Percentiles rank a stretch among this genome's conserved stretches.
Evolutionary conservation across 805 yeast genomes (phyloP).

Genomic region (baker's yeast (Saccharomyces cerevisiae)): DNA sequence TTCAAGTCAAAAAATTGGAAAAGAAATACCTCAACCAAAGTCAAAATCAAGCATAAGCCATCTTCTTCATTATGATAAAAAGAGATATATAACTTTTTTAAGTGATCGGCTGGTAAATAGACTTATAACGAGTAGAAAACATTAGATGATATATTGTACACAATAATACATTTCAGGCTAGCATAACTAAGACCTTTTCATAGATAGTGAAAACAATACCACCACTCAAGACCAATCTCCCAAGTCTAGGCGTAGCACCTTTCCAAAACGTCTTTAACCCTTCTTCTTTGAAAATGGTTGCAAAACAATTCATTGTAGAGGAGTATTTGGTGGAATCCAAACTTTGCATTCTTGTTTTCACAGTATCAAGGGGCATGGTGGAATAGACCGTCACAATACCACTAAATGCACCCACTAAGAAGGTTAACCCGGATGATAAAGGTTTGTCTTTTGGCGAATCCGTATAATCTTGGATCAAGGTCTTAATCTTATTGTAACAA

Average conservation of each 20-base stretch:
- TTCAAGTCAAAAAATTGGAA: constrained; percentile 72
- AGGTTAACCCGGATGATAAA: constrained; percentile 69
- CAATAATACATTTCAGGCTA: constrained; percentile 12
- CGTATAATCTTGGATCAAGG: constrained; percentile 62
- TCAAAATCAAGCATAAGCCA: constrained; percentile 3
- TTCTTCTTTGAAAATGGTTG: constrained; percentile 70
- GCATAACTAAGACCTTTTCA: constrained; percentile 65
- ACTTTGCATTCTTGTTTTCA: constrained; percentile 95
- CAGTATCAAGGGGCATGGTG: constrained; percentile 94
- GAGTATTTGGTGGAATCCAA: constrained; percentile 68
- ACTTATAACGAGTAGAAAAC: not conserved
- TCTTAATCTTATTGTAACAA: constrained; percentile 81
- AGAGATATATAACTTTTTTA: not conserved
- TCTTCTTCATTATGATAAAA: not conserved
- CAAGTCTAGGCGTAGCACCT: constrained; percentile 95
- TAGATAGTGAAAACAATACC: constrained; percentile 96
- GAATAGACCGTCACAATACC: constrained; percentile 85
- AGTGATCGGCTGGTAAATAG: not conserved
- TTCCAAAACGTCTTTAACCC: constrained; percentile 92
- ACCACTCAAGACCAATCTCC: constrained; percentile 85
- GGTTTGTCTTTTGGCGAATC: constrained; percentile 64
- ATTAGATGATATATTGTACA: not conserved
- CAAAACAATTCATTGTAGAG: constrained; percentile 77
- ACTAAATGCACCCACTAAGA: constrained; percentile 82
- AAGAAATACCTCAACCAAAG: constrained; percentile 28